Conservation (phyloP, 306 rosid species). For the Crotalaria pallida region DNA sequence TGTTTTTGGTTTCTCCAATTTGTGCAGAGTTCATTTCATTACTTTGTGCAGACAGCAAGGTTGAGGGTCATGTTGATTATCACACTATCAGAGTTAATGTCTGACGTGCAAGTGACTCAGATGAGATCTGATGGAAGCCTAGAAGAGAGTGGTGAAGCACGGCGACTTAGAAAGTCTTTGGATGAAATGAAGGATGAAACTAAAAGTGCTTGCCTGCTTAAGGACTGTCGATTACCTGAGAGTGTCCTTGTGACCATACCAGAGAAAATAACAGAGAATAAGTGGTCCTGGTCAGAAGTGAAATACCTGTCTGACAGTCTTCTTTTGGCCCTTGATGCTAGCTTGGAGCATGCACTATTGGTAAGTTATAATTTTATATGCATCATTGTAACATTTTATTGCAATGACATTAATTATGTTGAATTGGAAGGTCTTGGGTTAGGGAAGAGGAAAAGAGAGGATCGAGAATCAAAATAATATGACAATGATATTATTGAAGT, state of each 20-base stretch:
- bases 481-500: too few species aligned
- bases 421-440: too few species aligned
- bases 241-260: constrained; percentile 59
- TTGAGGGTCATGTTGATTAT: constrained; percentile 94
- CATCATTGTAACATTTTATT: background rate
- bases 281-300: constrained; percentile 93
- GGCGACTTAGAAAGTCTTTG: constrained; percentile 74
- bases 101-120: constrained; percentile 99
- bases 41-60: constrained; percentile 89
- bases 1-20: constrained; percentile 16
- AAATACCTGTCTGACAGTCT: constrained; percentile 82
- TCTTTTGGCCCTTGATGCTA: constrained; percentile 93
- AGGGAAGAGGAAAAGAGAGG: too few species aligned
- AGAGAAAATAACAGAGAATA: constrained; percentile 60
- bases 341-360: constrained; percentile 92
- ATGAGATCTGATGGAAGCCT: constrained; percentile 90
- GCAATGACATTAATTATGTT: background rate
- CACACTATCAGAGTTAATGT: constrained; percentile 93
- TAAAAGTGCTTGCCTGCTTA: constrained; percentile 54
- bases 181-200: constrained; percentile 81
- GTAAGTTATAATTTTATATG: constrained; percentile 43
- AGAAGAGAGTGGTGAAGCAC: constrained; percentile 98
- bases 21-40: constrained; percentile 89
- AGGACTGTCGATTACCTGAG: constrained; percentile 76
- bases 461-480: too few species aligned